Evolutionary conservation across 1,284 basidiomycete genomes (phyloP), one percentile per base, ranked within the genome.

Genomic region (Cutaneotrichosporon sp.): DNA sequence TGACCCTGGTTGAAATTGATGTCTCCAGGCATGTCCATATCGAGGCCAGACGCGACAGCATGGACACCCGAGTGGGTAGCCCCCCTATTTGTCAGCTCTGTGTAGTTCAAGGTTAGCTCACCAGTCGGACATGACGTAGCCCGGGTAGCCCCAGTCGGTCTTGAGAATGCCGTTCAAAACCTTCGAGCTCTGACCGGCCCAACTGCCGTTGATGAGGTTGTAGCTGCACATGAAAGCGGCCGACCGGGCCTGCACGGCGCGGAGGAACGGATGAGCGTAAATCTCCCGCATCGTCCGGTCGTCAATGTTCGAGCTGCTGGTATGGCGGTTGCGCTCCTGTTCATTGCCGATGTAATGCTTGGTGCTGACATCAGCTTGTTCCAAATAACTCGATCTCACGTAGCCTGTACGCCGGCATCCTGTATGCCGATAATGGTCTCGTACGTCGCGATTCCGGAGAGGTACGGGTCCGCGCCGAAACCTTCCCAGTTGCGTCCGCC

Each of bases 401-500:
- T 76, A 14, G 81, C 81, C 68, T 82, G 89, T 0, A 92, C 88
- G 40, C 90, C 90, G 1, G 82, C 83, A 46, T 82, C 76, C 73
- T 93, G 91, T 78, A 91, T 81, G 1, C 91, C 90, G 26, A 88
- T 76, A 65, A 92, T 85, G 2, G 89, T 91, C 76, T 89, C 86
- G 66, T 87, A 89, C 0, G 89, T 86, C 0, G 86, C 85, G 76
- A 89, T 56, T 82, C 79, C 66, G 89, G 85, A 76, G 49, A 93
- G 81, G 81, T 87, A 92, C 0, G 90, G 90, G 67, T 79, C 77
- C 32, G 65, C 75, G 55, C 90, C 88, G 67, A 90, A 92, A 9
- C 89, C 90, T 82, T 94, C 91, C 90, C 90, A 94, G 77, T 90
- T 91, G 11, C 91, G 82, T 0, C 91, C 91, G 4, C 83, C 86